Base-by-base conservation (phyloP, 805 yeast species). In the Cyberlindnera maritima region DNA sequence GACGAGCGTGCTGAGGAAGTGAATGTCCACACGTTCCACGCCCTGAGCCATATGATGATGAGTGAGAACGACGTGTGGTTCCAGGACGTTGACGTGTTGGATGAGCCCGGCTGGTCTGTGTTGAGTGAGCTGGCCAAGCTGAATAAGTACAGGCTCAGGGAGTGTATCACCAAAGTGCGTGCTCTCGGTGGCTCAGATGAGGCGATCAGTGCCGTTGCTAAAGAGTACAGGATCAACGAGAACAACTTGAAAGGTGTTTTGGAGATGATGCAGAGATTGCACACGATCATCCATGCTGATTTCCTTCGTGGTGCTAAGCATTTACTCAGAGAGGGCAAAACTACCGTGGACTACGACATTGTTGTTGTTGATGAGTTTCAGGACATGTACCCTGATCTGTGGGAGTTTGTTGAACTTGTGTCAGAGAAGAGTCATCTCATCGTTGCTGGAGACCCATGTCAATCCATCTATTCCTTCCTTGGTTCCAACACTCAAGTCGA, bases 281-380 rank as follows among this genome's bases (percentile, higher is more conserved):
- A 55, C 3, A 44, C 57, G 2, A 33, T 55, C 11, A 52, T 55
- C 6, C 46, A 59, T 55, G 48, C 60, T 35, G 57, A 62, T 47
- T 33, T 56, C 56, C 29, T 51, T 45, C 6, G 54, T 42, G 39
- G 60, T 69, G 37, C 65, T 69, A 58, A 57, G 60, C 20, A 63
- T 60, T 50, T 76, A 53, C 42, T 66, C 1, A n/a, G 39, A 4
- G 56, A 63, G 0, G 63, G 63, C 1, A 54, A 48, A 11, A 52
- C 58, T 15, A 31, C 56, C 8, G 33, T 49, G 2, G 50, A 58
- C 4, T 66, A 63, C 52, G 70, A 71, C 42, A 66, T 71, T 2
- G 70, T 83, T 0, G 62, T 86, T 1, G 80, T 85, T 12, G 92
- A 86, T 64, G 92, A 86, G 59, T 82, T 81, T 57, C 92, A 86